phyloP scores from a whole-genome alignment of 2,329 filamentous ascomycete genomes.

The Aspergillus proliferans region DNA sequence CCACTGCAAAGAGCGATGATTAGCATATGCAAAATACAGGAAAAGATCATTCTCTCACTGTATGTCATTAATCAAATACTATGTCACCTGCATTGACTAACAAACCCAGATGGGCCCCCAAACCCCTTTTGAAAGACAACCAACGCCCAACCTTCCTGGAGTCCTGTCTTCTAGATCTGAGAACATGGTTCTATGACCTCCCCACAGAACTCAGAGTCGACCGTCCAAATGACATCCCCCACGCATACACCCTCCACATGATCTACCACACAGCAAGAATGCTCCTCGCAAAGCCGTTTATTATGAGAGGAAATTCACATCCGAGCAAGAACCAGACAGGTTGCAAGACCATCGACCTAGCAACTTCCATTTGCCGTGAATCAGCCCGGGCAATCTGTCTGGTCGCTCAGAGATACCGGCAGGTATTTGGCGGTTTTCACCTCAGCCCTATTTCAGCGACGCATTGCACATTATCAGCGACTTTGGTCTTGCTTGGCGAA shows the following conservation, averaged over 20 bases:
- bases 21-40: conserved; percentile 21
- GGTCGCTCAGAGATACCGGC: conserved; percentile 25
- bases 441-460: conserved; percentile 30
- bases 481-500: conserved; percentile 13
- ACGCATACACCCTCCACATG: conserved; percentile 30
- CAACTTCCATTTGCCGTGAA: conserved; percentile 9
- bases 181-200: conserved; percentile 31
- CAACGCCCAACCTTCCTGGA: conserved; percentile 24
- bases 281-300: conserved; percentile 26
- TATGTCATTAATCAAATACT: conserved; percentile 8
- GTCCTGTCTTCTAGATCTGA: conserved; percentile 26
- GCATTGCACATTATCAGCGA: conserved; percentile 30
- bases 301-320: conserved; percentile 2
- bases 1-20: background rate
- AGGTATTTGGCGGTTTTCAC: conserved; percentile 29
- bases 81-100: background rate
- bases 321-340: background rate
- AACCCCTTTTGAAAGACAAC: conserved; percentile 8
- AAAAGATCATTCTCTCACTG: conserved; percentile 27
- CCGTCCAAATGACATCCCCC: conserved; percentile 17
- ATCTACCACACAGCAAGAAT: conserved; percentile 30
- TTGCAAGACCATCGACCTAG: conserved; percentile 5
- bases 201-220: conserved; percentile 25
- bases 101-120: conserved; percentile 24
- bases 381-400: conserved; percentile 20